A percentile compares a stretch with the other conserved stretches of the same genome.
Evolutionary conservation across 1,139 yeast species (phyloP).

Genomic region (Debaryomycetaceae sp.): DNA sequence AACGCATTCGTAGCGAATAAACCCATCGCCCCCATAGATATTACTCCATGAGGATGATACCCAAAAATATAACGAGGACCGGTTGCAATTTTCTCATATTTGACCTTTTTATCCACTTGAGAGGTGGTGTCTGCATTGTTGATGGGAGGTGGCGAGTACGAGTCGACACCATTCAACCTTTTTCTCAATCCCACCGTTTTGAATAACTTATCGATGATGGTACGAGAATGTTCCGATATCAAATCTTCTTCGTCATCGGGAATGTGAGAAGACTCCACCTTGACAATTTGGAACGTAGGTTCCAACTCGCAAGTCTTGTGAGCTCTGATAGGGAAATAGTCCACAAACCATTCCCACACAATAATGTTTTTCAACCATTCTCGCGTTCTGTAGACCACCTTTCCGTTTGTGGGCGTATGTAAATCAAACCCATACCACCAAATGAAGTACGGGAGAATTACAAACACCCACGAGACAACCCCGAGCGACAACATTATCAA

Average conservation of each 20-base stretch:
- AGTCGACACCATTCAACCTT: conserved; percentile 31
- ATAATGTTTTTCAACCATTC: conserved; percentile 53
- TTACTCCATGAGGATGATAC: conserved; percentile 96
- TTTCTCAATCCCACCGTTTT: conserved; percentile 37
- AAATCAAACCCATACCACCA: conserved; percentile 57
- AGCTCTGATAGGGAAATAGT: conserved; percentile 77
- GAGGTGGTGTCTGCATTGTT: conserved; percentile 4
- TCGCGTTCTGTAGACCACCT: conserved; percentile 56
- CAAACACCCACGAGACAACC: conserved; percentile 66
- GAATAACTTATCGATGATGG: conserved; percentile 36
- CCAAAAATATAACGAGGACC: conserved; percentile 89
- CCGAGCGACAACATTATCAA: conserved; percentile 57
- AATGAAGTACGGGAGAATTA: conserved; percentile 52
- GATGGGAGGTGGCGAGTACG: conserved; percentile 13
- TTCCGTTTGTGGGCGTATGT: conserved; percentile 73
- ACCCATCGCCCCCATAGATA: conserved; percentile 90
- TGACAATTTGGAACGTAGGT: conserved; percentile 61
- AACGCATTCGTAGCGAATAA: conserved; percentile 77
- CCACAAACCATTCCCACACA: conserved; percentile 73
- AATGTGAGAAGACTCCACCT: conserved; percentile 19
- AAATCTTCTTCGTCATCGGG: conserved; percentile 46
- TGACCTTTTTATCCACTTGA: conserved; percentile 4
- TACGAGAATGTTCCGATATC: conserved; percentile 36
- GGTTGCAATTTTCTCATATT: conserved; percentile 33
- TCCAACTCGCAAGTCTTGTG: conserved; percentile 68